phyloP scores from a whole-genome alignment of 78 protist species.

The Cyanophora paradoxa region DNA sequence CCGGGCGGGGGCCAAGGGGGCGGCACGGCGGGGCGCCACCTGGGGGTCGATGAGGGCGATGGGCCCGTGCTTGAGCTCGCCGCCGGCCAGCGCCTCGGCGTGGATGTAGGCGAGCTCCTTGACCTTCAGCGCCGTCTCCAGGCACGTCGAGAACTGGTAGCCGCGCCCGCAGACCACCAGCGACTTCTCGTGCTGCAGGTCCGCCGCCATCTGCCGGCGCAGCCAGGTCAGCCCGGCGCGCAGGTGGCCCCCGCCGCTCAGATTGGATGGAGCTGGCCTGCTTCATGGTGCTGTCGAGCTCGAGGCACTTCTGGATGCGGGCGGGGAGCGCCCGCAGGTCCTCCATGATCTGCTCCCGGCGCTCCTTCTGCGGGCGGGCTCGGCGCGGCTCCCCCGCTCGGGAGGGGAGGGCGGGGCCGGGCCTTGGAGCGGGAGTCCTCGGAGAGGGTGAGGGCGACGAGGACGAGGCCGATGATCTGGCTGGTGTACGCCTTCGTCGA shows the following conservation, averaged over 20 bases:
- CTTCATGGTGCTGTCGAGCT: not conserved
- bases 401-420: too few species aligned
- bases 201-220: constrained; percentile 53
- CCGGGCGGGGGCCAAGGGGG: not conserved
- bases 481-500: not conserved
- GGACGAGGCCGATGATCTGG: not conserved
- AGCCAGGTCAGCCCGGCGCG: not conserved
- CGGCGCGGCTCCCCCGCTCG: not conserved
- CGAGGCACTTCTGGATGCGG: not conserved
- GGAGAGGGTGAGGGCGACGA: constrained; percentile 12
- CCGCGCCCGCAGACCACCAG: constrained; percentile 89
- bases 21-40: not conserved
- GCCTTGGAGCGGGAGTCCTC: too few species aligned
- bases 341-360: not conserved
- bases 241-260: not conserved
- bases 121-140: constrained; percentile 83
- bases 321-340: not conserved
- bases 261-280: not conserved
- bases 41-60: constrained; percentile 74
- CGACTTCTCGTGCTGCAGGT: constrained; percentile 16
- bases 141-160: constrained; percentile 69
- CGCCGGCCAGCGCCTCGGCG: constrained; percentile 1
- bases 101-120: constrained; percentile 76
- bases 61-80: constrained; percentile 97
- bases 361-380: not conserved